Percentiles rank a stretch among this genome's conserved stretches.
phyloP scores from a whole-genome alignment of 2,329 filamentous ascomycete genomes.

The Pseudovirgaria hyperparasitica region DNA sequence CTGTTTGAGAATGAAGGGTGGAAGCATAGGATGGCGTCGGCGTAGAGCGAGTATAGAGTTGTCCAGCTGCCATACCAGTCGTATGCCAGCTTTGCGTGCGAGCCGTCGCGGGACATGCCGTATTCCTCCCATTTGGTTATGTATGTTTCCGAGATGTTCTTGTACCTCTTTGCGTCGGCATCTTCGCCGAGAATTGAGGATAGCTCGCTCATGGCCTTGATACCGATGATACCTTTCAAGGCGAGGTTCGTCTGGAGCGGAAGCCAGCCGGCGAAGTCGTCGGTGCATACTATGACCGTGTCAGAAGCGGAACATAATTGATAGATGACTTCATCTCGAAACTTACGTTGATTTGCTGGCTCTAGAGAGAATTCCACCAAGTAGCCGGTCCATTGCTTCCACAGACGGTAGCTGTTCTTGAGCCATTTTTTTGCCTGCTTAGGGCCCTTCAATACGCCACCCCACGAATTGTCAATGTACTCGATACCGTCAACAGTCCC shows the following conservation, averaged over 20 bases:
- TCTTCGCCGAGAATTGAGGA: constrained; percentile 47
- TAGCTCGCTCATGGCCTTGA: constrained; percentile 65
- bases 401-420: constrained; percentile 53
- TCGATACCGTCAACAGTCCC: constrained; percentile 38
- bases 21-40: constrained; percentile 70
- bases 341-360: constrained; percentile 55
- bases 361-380: constrained; percentile 63
- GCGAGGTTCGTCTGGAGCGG: constrained; percentile 72
- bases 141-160: constrained; percentile 52
- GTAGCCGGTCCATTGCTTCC: constrained; percentile 69
- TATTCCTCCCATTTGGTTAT: constrained; percentile 59
- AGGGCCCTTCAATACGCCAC: constrained; percentile 39
- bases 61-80: constrained; percentile 72
- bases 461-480: constrained; percentile 51
- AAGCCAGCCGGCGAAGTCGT: constrained; percentile 71
- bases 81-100: constrained; percentile 69
- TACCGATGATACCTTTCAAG: constrained; percentile 71
- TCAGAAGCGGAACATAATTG: too few species aligned
- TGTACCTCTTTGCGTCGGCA: constrained; percentile 35
- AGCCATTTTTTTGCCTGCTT: constrained; percentile 53
- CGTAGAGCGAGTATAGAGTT: constrained; percentile 75
- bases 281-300: constrained; percentile 55
- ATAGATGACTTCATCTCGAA: background rate
- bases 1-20: constrained; percentile 41
- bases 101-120: constrained; percentile 54